These are phyloP conservation scores for Platanthera guangdongensis DNA, from an alignment of 106 monocot genomes.

Conservation along the genomic window DNA sequence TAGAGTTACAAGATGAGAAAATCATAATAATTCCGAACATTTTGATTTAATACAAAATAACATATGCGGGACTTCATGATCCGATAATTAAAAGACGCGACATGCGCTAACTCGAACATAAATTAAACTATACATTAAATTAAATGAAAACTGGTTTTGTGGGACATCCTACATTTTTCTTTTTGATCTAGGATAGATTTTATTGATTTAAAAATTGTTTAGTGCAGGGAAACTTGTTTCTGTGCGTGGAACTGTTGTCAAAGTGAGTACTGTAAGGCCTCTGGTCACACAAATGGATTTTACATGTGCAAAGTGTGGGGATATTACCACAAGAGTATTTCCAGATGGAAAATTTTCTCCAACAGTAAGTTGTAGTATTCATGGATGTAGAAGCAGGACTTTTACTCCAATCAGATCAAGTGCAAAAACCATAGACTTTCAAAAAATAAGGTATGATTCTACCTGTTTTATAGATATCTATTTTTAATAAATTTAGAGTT, in stretches of 20 bases:
- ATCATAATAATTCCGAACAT: no score
- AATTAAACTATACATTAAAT: no score
- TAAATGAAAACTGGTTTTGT: no score
- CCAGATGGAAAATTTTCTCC: constrained; percentile 93
- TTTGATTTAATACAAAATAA: no score
- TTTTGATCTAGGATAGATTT: neutral
- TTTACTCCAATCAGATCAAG: constrained; percentile 76
- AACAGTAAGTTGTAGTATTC: constrained; percentile 49
- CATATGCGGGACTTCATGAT: no score
- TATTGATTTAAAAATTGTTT: neutral
- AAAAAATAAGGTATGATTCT: constrained; percentile 75
- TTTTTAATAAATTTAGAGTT: neutral
- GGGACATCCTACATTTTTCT: neutral
- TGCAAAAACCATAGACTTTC: constrained; percentile 87
- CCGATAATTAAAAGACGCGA: no score
- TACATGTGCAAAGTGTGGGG: constrained; percentile 59
- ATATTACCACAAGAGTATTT: constrained; percentile 42
- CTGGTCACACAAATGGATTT: constrained; percentile 70
- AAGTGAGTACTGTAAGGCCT: constrained; percentile 84
- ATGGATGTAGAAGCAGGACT: constrained; percentile 80
- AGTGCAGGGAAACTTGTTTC: constrained; percentile 80
- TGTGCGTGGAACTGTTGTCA: constrained; percentile 78
- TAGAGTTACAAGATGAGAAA: no score
- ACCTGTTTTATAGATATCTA: neutral
- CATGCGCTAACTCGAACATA: no score